Percentiles rank a stretch among this genome's conserved stretches.
These are phyloP conservation scores for Penicillium maclennaniae DNA, from an alignment of 495 filamentous ascomycete genomes.

Conservation along the genomic window DNA sequence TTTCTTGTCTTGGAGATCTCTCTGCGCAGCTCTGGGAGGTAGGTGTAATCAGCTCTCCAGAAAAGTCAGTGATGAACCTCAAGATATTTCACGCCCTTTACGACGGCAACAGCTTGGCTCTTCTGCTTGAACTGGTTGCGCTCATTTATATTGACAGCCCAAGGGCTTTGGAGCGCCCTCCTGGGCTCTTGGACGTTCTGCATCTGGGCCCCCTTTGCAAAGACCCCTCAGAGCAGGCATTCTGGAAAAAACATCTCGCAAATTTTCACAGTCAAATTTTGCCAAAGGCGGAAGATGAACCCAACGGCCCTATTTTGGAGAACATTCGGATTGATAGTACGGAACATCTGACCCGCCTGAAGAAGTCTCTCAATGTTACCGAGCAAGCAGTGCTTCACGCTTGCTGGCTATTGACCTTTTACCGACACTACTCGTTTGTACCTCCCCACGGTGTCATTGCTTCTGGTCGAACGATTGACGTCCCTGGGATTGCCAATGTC, in stretches of 20 bases:
- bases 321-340: slow-evolving; percentile 15
- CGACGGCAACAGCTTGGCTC: slow-evolving; percentile 72
- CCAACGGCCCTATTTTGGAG: slow-evolving; percentile 13
- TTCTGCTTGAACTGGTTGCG: slow-evolving; percentile 58
- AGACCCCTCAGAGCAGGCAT: slow-evolving; percentile 44
- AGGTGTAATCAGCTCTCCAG: slow-evolving; percentile 31
- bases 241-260: slow-evolving; percentile 64
- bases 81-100: slow-evolving; percentile 85
- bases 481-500: slow-evolving; percentile 61
- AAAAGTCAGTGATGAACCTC: slow-evolving; percentile 45
- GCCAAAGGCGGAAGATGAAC: slow-evolving; percentile 1
- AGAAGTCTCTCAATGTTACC: slow-evolving; percentile 34
- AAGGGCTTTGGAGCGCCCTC: slow-evolving; percentile 1
- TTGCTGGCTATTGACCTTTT: slow-evolving; percentile 30
- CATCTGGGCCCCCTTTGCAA: slow-evolving; percentile 44
- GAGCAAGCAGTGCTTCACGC: slow-evolving; percentile 43
- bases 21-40: slow-evolving; percentile 41
- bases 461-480: slow-evolving; percentile 43
- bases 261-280: slow-evolving; percentile 32
- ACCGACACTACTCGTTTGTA: slow-evolving; percentile 34
- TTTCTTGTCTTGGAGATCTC: slow-evolving; percentile 21
- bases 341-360: slow-evolving; percentile 15
- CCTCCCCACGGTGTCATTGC: slow-evolving; percentile 37
- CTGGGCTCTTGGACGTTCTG: slow-evolving; percentile 40
- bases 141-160: slow-evolving; percentile 28